Conservation (phyloP, 1,284 basidiomycete genomes). For the Microbotryomycetes sp. region DNA sequence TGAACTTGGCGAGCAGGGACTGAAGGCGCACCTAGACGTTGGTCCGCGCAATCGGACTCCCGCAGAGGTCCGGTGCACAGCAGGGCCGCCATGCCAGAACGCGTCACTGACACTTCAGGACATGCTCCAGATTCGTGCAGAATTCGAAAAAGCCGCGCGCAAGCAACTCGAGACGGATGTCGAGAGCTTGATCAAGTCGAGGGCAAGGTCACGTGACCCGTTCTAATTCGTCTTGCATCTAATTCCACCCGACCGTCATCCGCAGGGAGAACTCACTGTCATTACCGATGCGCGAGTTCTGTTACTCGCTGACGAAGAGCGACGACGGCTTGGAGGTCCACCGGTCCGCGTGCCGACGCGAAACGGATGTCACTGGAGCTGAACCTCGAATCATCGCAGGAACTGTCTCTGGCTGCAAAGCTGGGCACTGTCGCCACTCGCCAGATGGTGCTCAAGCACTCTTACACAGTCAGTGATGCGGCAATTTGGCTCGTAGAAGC, state of each 20-base stretch:
- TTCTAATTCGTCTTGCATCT: not conserved
- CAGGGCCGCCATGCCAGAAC: not conserved
- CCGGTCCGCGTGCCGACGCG: no score
- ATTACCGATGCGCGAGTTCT: conserved; percentile 23
- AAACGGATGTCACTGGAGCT: no score
- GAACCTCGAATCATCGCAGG: no score
- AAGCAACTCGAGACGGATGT: conserved; percentile 47
- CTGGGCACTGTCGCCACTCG: conserved; percentile 12
- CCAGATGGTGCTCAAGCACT: conserved; percentile 29
- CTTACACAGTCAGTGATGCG: conserved; percentile 15
- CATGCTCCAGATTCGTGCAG: conserved; percentile 45
- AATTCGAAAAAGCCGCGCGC: conserved; percentile 46
- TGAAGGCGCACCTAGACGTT: conserved; percentile 47
- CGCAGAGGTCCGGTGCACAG: conserved; percentile 50
- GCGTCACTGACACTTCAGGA: not conserved
- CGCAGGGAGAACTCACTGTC: conserved; percentile 25
- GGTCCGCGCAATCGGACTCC: conserved; percentile 46
- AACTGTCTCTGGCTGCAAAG: conserved; percentile 4
- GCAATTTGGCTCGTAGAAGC: not conserved
- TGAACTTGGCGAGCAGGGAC: conserved; percentile 57
- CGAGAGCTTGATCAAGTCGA: conserved; percentile 48
- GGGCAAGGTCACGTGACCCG: conserved; percentile 33
- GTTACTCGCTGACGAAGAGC: conserved; percentile 18
- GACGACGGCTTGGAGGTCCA: conserved; percentile 11
- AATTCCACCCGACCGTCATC: accelerated